A percentile compares a stretch with the other conserved stretches of the same genome.
phyloP scores from a whole-genome alignment of 768 basidiomycete species.

The Boletus sp. region DNA sequence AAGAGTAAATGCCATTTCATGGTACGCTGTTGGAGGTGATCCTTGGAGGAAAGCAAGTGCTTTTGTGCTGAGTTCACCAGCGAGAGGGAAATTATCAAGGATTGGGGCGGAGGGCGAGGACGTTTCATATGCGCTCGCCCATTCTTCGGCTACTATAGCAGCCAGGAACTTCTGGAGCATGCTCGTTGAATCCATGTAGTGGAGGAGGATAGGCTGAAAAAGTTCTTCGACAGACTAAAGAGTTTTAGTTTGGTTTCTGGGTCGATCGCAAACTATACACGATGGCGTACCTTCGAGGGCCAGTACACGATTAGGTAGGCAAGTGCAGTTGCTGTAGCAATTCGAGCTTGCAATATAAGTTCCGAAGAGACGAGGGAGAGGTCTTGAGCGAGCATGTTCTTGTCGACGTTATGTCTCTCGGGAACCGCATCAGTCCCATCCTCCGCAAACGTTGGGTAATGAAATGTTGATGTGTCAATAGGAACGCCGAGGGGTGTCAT shows the following conservation, averaged over 20 bases:
- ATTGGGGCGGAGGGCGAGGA: constrained; percentile 38
- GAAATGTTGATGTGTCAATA: constrained; percentile 68
- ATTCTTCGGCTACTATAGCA: constrained; percentile 88
- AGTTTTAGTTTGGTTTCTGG: neutral
- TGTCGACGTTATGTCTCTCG: constrained; percentile 92
- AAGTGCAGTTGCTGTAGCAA: constrained; percentile 75
- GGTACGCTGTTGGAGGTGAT: constrained; percentile 73
- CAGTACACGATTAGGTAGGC: constrained; percentile 67
- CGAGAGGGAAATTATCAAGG: constrained; percentile 55
- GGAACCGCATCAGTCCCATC: constrained; percentile 42
- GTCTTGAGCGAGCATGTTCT: constrained; percentile 91
- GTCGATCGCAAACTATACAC: neutral
- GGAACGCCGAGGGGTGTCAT: constrained; percentile 88
- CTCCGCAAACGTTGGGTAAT: constrained; percentile 51
- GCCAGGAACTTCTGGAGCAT: constrained; percentile 88
- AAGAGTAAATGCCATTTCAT: constrained; percentile 85
- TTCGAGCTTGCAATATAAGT: constrained; percentile 70
- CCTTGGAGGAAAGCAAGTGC: constrained; percentile 73
- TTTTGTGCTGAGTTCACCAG: constrained; percentile 63
- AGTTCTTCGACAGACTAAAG: constrained; percentile 51
- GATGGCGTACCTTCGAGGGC: constrained; percentile 50
- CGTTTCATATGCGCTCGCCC: constrained; percentile 63
- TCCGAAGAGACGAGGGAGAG: constrained; percentile 76
- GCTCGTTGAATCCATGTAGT: constrained; percentile 83
- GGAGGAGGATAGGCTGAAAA: constrained; percentile 70